Base-by-base conservation (phyloP, 352 stramenopile genomes). In the Blastocystis sp. region DNA sequence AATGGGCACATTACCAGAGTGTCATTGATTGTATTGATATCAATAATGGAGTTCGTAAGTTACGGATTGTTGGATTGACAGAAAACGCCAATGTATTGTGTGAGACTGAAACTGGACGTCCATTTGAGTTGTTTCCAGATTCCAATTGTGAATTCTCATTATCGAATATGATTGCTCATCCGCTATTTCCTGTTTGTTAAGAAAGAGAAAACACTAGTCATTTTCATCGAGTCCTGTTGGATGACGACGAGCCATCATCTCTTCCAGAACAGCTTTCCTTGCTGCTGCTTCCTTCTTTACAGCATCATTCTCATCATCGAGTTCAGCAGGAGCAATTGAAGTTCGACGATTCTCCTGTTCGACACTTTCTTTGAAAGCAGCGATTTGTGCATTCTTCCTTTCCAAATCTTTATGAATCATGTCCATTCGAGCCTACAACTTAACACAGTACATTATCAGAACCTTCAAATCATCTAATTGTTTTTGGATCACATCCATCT, bases 81-180 rank as follows among this genome's bases (percentile, higher is more conserved):
- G 63, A 46, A 12, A 74, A 37, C 9, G 63, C 35, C 7, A 54
- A 63, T n/a, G 66, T 46, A 37, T 29, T 21, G 7, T 51, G 29
- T 46, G 29, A 51, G 14, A 19, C 37, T 46, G 37, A 54, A 32
- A 32, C 54, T 32, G 63, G 29, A 74, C 0, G 19, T 37, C 19
- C 65, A 3, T 27, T 65, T 14, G 71, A 83, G 35, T 24, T 83
- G 5, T 83, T 67, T 63, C 71, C 71, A n/a, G 71, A 83, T 43
- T 56, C 27, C 12, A 83, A 83, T 52, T 83, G 71, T 27, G 71
- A 65, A 21, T 52, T 67, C 32, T 83, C 71, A 32, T 21, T 83
- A 19, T 52, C 42, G 35, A 83, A 83, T 46, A 57, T 83, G 51
- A 83, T 83, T 59, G 71, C 71, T 43, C 71, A 83, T 65, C 46